Base-by-base conservation (phyloP, 2,329 filamentous ascomycete genomes). In the Talaromyces verruculosus region DNA sequence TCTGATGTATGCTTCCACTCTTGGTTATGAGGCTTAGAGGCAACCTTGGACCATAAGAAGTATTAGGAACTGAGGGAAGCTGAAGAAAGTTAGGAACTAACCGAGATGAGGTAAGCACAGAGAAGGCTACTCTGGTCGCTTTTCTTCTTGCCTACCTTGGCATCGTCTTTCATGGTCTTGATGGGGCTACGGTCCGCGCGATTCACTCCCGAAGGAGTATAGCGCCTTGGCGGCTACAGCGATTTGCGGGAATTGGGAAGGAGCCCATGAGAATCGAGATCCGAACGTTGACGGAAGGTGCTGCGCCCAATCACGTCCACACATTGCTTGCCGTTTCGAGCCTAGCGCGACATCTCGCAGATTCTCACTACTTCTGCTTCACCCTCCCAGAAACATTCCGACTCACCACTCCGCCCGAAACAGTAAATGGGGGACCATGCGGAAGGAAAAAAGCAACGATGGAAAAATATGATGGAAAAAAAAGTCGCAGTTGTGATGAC, bases 161-260 rank as follows among this genome's bases (percentile, higher is more conserved):
- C 30, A 33, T 33, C 4, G 30, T 33, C 30, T 33, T 33, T 1
- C 7, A 8, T 25, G 15, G 11, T n/a, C 19, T 22, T 33, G 39
- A 45, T 37, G 28, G 41, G 25, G 17, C 35, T 47, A 61, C 28
- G 3, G 41, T 17, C 28, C 5, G 8, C 15, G 58, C 25, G 3
- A 19, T 5, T 35, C 11, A 35, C 13, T 11, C n/a, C 28, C 3
- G 2, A 49, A 35, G 13, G 4, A 19, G 43, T 11, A 61, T 49
- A 37, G 59, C n/a, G 59, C 8, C 59, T 61, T 49, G 59, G 59
- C 41, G 41, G 28, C 22, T 47, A 61, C n/a, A 19, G 59, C 41
- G 28, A 33, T 41, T 2, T 8, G 19, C 22, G 58, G 37, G 4
- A 55, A 55, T 55, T 19, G 15, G 51, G 30, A 53, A 47, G 43